Conservation (phyloP, 2,329 filamentous ascomycete genomes). For the Teratosphaeria viscida region DNA sequence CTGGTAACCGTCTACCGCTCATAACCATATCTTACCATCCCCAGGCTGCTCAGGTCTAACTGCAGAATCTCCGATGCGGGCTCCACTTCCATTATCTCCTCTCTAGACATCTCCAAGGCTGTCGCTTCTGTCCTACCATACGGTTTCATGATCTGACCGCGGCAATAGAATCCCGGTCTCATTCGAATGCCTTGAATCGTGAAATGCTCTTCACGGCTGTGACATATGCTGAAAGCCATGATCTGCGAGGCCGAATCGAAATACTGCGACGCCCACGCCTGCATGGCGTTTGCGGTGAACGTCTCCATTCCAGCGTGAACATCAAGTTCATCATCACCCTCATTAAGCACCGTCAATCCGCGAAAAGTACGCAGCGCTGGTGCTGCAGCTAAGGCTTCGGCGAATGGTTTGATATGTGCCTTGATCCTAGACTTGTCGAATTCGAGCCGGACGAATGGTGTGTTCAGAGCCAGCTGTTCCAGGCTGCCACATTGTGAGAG, state of each 20-base stretch:
- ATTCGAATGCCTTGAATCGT: not conserved
- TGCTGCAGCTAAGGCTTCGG: not conserved
- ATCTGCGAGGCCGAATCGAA: not conserved
- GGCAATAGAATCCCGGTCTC: not conserved
- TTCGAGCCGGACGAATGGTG: not conserved
- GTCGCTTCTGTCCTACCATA: not conserved
- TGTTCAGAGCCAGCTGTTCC: not conserved
- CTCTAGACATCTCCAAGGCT: not conserved
- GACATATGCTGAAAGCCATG: not conserved
- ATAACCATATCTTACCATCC: not conserved
- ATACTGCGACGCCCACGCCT: not conserved
- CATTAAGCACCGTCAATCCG: not conserved
- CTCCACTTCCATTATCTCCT: not conserved
- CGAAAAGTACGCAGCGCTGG: not conserved
- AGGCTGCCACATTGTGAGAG: not conserved
- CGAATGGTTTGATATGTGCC: not conserved
- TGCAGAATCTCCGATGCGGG: slow-evolving; percentile 1
- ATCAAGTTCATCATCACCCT: not conserved
- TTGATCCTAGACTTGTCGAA: not conserved
- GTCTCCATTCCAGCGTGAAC: not conserved
- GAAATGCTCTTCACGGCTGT: not conserved
- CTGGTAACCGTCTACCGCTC: not conserved
- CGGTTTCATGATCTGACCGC: not conserved
- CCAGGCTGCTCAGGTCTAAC: not conserved
- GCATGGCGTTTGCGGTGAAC: not conserved